Percentiles rank a stretch among this genome's conserved stretches.
phyloP scores from a whole-genome alignment of 1,284 basidiomycete species.

The Uromyces viciae-fabae region DNA sequence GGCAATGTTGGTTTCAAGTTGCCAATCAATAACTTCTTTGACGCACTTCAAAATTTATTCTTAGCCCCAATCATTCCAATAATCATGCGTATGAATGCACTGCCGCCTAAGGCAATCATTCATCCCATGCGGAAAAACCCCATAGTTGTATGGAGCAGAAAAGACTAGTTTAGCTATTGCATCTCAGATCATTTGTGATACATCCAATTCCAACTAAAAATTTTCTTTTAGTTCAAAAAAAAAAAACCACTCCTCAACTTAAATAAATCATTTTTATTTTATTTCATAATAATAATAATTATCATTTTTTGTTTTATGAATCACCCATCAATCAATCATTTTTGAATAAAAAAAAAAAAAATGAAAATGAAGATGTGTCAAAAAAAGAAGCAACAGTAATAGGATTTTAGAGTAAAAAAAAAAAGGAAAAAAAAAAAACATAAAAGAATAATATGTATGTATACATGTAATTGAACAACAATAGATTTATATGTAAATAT shows the following conservation, averaged over 20 bases:
- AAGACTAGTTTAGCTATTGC: too few species aligned
- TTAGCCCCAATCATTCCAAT: constrained; percentile 59
- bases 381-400: not conserved
- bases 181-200: too few species aligned
- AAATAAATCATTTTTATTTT: too few species aligned
- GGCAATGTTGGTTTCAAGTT: constrained; percentile 63
- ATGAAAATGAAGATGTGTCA: not conserved
- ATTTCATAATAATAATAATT: too few species aligned
- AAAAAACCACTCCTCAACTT: too few species aligned
- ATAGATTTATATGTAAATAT: not conserved
- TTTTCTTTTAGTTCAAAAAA: too few species aligned
- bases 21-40: constrained; percentile 56
- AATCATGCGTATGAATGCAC: constrained; percentile 50
- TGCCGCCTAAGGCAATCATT: constrained; percentile 51
- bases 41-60: constrained; percentile 64
- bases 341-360: constrained; percentile 7
- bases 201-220: too few species aligned
- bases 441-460: not conserved
- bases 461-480: not conserved
- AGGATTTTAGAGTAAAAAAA: not conserved
- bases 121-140: constrained; percentile 66
- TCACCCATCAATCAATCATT: too few species aligned
- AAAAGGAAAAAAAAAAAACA: constrained; percentile 2
- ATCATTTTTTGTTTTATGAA: too few species aligned
- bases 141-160: too few species aligned